These are phyloP conservation scores for Buxus sempervirens DNA, from an alignment of 164 flowering plant genomes.

Conservation along the genomic window DNA sequence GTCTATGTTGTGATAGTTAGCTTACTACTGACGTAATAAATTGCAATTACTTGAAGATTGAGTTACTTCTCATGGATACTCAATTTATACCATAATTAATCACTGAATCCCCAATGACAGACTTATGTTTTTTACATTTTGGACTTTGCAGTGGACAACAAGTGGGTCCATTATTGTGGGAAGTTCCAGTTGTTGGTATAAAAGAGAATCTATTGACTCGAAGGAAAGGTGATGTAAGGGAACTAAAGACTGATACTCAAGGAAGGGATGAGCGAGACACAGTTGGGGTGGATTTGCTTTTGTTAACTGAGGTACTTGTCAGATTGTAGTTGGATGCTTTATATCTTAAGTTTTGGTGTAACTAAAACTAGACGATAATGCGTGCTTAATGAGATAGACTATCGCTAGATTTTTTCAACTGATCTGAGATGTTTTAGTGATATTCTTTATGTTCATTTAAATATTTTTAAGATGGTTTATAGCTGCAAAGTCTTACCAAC, in stretches of 20 bases:
- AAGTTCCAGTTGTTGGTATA: slow-evolving; percentile 24
- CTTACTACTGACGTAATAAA: not conserved
- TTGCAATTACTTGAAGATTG: not conserved
- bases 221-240: slow-evolving; percentile 20
- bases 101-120: not conserved
- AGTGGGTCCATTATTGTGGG: slow-evolving; percentile 45
- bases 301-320: slow-evolving; percentile 43
- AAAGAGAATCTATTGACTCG: slow-evolving; percentile 6
- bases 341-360: not conserved
- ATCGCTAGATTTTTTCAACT: not conserved
- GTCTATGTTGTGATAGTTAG: not conserved
- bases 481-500: not conserved
- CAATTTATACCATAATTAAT: not conserved
- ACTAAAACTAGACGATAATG: not conserved
- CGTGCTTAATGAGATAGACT: not conserved
- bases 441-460: too few relatives aligned
- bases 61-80: not conserved
- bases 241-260: slow-evolving; percentile 17
- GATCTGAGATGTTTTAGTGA: not conserved
- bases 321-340: slow-evolving; percentile 3
- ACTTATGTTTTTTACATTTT: slow-evolving; percentile 9
- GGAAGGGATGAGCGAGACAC: slow-evolving; percentile 14
- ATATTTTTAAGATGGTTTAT: too few relatives aligned
- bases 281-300: slow-evolving; percentile 28
- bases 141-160: slow-evolving; percentile 57